Conservation (phyloP, 345 rosid species). For the Salix koriyanagi region DNA sequence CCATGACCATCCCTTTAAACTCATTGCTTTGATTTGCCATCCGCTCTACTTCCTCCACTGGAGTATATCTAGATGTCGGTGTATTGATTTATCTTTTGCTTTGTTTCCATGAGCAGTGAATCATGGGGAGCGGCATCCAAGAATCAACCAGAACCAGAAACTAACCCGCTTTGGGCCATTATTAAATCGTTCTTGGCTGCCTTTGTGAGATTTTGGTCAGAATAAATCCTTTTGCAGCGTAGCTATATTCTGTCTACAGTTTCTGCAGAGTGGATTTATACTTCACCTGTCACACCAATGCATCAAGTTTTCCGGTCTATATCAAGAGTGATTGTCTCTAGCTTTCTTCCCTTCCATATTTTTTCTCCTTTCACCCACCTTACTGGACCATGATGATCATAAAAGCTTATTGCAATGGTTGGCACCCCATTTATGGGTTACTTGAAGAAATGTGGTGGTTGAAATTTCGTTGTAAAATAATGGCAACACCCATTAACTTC, state of each 20-base stretch:
- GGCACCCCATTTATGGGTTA: background rate
- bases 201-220: slow-evolving; percentile 73
- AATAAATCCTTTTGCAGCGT: slow-evolving; percentile 22
- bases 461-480: background rate
- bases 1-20: background rate
- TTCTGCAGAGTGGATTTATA: background rate
- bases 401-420: background rate
- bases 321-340: background rate
- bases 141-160: slow-evolving; percentile 24
- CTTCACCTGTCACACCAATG: background rate
- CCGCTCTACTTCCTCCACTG: background rate
- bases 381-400: background rate
- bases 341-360: background rate
- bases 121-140: slow-evolving; percentile 61
- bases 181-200: slow-evolving; percentile 55
- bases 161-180: slow-evolving; percentile 46
- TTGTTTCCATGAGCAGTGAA: slow-evolving; percentile 46
- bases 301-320: background rate
- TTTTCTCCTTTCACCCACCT: background rate
- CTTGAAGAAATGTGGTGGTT: background rate
- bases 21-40: background rate
- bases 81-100: background rate
- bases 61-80: background rate
- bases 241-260: background rate
- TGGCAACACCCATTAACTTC: background rate